These are phyloP conservation scores for Hymenoscyphus repandus DNA, from an alignment of 2,329 filamentous ascomycete species.

Conservation along the genomic window DNA sequence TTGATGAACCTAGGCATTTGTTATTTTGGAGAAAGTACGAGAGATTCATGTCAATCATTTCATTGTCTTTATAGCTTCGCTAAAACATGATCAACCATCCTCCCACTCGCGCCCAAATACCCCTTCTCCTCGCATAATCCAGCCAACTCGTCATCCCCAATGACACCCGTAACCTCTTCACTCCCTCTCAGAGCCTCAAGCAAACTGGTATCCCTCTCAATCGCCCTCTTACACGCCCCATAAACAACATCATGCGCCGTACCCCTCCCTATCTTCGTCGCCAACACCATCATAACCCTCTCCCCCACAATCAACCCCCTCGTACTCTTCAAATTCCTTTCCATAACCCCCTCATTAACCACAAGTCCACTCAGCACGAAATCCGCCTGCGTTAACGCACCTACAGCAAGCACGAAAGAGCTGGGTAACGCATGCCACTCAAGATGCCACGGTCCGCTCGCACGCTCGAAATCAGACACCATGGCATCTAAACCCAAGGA, in stretches of 20 bases:
- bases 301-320: slow-evolving; percentile 51
- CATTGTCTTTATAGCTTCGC: background rate
- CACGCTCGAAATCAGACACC: slow-evolving; percentile 53
- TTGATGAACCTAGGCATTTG: no score
- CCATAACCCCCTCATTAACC: slow-evolving; percentile 45
- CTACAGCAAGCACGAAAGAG: slow-evolving; percentile 47
- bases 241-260: slow-evolving; percentile 53
- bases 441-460: slow-evolving; percentile 53
- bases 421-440: slow-evolving; percentile 53
- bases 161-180: slow-evolving; percentile 37
- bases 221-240: slow-evolving; percentile 45
- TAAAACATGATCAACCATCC: slow-evolving; percentile 30
- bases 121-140: slow-evolving; percentile 51
- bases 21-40: background rate
- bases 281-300: slow-evolving; percentile 57
- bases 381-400: slow-evolving; percentile 47
- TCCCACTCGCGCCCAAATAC: slow-evolving; percentile 32
- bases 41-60: background rate
- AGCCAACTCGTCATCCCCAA: slow-evolving; percentile 42
- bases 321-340: slow-evolving; percentile 45
- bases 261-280: slow-evolving; percentile 46
- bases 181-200: slow-evolving; percentile 38
- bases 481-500: slow-evolving; percentile 49
- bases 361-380: slow-evolving; percentile 47
- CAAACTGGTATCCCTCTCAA: slow-evolving; percentile 39